Percentiles rank a stretch among this genome's conserved stretches.
These are phyloP conservation scores for Populus davidiana DNA, from an alignment of 345 rosid genomes.

Conservation along the genomic window DNA sequence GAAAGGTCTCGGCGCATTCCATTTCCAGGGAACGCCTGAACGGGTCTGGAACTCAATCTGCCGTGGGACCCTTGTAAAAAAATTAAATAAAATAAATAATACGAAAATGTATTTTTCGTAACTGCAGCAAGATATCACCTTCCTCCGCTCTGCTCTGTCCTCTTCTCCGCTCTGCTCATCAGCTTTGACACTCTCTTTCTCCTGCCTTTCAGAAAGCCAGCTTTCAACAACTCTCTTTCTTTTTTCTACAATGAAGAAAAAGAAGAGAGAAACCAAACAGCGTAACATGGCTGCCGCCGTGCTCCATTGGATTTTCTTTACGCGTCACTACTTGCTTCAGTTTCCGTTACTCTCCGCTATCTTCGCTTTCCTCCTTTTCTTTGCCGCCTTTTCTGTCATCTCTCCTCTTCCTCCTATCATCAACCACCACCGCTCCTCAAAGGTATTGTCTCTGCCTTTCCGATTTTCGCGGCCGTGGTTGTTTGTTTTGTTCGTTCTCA, in stretches of 20 bases:
- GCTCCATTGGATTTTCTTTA: conserved; percentile 32
- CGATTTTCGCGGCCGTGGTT: neutral
- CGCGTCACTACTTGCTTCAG: conserved; percentile 53
- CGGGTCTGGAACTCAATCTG: neutral
- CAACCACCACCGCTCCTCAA: conserved; percentile 26
- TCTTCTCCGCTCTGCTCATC: neutral
- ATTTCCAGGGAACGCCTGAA: neutral
- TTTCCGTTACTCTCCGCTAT: conserved; percentile 56
- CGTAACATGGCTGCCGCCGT: conserved; percentile 25
- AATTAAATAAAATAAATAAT: neutral
- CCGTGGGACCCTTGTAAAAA: neutral
- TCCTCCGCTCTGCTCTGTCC: neutral
- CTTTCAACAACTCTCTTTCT: neutral
- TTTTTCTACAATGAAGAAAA: conserved; percentile 35
- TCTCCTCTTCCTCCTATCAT: conserved; percentile 46
- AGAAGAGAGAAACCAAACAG: conserved; percentile 29
- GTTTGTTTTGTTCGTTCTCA: neutral
- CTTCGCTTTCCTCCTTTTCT: conserved; percentile 53
- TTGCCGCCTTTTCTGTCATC: conserved; percentile 46
- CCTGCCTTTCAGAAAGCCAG: neutral
- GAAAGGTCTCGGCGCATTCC: neutral
- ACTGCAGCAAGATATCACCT: neutral
- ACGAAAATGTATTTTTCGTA: neutral
- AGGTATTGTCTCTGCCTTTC: conserved; percentile 14
- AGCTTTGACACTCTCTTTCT: neutral